These are phyloP conservation scores for Dioscorea cayenensis DNA, from an alignment of 116 monocot genomes.

Conservation along the genomic window DNA sequence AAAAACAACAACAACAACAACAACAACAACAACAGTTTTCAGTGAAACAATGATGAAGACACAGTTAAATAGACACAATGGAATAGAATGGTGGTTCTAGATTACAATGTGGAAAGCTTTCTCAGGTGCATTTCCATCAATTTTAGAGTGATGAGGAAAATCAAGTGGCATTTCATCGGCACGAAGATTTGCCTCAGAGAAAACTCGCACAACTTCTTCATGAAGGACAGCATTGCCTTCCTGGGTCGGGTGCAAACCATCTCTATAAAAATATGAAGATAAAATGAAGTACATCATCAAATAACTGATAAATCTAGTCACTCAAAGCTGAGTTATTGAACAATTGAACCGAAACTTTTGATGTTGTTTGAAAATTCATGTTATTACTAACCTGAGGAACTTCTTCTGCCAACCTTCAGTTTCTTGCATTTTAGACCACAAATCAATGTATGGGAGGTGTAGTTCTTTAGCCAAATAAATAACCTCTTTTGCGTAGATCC, in stretches of 20 bases:
- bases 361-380: background rate
- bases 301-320: too few species aligned
- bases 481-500: slow-evolving; percentile 71
- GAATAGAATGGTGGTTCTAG: background rate
- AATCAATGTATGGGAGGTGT: slow-evolving; percentile 56
- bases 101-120: slow-evolving; percentile 28
- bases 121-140: slow-evolving; percentile 35
- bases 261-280: slow-evolving; percentile 27
- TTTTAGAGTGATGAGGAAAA: slow-evolving; percentile 82
- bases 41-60: background rate
- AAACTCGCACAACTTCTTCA: slow-evolving; percentile 46
- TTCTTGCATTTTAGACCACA: slow-evolving; percentile 84
- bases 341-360: too few species aligned
- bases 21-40: too few species aligned
- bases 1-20: too few species aligned
- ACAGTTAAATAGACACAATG: background rate
- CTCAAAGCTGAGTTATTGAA: too few species aligned
- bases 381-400: slow-evolving; percentile 56
- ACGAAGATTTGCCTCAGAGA: slow-evolving; percentile 29
- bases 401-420: slow-evolving; percentile 67
- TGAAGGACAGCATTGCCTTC: slow-evolving; percentile 80
- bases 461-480: slow-evolving; percentile 62
- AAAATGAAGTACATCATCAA: background rate
- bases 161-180: slow-evolving; percentile 65
- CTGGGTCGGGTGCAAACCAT: slow-evolving; percentile 77